Base-by-base conservation (phyloP, 2,329 filamentous ascomycete genomes). In the Calonectria hawksworthii region DNA sequence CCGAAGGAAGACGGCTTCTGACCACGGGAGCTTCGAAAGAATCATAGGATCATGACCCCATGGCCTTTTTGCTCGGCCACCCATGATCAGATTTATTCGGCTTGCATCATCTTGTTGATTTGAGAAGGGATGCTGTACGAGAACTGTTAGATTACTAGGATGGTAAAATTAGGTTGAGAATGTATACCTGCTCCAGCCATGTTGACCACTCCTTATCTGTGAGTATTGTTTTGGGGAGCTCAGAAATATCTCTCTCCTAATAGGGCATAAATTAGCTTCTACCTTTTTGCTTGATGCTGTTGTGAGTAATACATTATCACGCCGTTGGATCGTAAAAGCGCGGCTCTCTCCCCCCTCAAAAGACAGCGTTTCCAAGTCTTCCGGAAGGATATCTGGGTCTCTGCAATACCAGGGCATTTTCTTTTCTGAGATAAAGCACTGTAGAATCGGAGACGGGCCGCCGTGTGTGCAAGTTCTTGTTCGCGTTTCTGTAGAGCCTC, bases 331-430 rank as follows among this genome's bases (percentile, higher is more conserved):
- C 3, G 26, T 32, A 14, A 64, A 36, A 54, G 44, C 21, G 10
- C 61, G 38, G 10, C 69, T 71, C 23, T 54, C 32, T 38, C 10
- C 26, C 11, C 23, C 34, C n/a, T 66, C 28, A n/a, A 72, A 72
- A 2, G 32, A 13, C 4, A 72, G 26, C 5, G 10, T 18, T 21
- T 41, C 23, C 6, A 65, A 21, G 21, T 72, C 47, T 3, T 41
- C 69, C 0, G 50, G 3, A 11, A 21, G 13, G 8, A 66, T 52
- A 13, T 65, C 69, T 3, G 61, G 9, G n/a, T 56, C 34, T 50
- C 50, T 51, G 30, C 47, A 59, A 59, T 66, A 34, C 69, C 69
- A 72, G 16, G 69, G 66, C 69, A 72, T 72, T n/a, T 23, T 52
- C n/a, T 28, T 26, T 36, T 3, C 18, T n/a, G 2, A n/a, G 34